Conservation (phyloP, 768 basidiomycete genomes). For the Panellus pusillus region DNA sequence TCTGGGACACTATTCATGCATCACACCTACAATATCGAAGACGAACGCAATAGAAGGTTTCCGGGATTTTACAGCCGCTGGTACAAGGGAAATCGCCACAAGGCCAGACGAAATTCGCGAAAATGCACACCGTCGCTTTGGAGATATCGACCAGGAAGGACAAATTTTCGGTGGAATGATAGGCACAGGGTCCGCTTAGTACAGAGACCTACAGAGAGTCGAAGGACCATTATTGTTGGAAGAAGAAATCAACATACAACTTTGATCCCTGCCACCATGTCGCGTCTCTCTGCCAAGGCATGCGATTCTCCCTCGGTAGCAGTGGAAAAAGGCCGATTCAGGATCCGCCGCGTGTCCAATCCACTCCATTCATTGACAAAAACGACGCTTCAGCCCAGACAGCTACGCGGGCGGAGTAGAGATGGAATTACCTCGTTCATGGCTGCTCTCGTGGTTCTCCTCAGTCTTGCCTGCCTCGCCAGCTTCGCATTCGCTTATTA, state of each 20-base stretch:
- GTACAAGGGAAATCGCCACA: background rate
- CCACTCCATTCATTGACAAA: conserved; percentile 19
- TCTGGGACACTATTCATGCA: background rate
- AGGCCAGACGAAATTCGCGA: background rate
- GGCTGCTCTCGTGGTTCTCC: conserved; percentile 45
- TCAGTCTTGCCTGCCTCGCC: conserved; percentile 47
- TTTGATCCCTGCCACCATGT: conserved; percentile 11
- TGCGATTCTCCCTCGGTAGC: conserved; percentile 59
- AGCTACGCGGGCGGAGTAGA: background rate
- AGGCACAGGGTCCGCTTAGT: no score
- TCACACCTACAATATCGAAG: conserved; percentile 72
- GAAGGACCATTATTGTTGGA: background rate
- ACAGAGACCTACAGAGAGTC: background rate
- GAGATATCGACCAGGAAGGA: background rate
- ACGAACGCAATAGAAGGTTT: conserved; percentile 49
- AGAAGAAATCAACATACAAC: background rate
- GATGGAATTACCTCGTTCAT: conserved; percentile 32
- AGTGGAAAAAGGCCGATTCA: conserved; percentile 65
- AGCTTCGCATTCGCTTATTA: conserved; percentile 66
- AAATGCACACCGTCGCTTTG: conserved; percentile 2
- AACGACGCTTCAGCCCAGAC: conserved; percentile 2
- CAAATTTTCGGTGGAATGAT: no score
- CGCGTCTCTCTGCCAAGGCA: conserved; percentile 7
- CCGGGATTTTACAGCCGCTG: background rate
- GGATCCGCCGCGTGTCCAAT: conserved; percentile 42